Base-by-base conservation (phyloP, 1,284 basidiomycete species). In the Ustanciosporium gigantosporum region DNA sequence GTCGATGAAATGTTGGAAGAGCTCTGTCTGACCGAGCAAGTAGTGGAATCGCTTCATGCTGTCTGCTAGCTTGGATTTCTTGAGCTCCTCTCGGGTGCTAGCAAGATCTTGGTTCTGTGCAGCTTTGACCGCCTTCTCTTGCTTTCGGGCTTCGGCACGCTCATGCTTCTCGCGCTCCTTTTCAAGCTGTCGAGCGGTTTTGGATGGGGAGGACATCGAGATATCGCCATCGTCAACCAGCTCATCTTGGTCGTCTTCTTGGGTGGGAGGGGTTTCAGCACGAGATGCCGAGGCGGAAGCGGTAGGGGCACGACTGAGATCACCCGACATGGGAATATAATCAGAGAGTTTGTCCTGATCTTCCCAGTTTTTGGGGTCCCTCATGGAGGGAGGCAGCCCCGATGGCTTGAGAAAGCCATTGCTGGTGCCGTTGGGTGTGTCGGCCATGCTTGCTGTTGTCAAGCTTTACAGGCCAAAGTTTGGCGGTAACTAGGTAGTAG, bases 1-100 rank as follows among this genome's bases (percentile, higher is more conserved):
- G 45, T 77, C 74, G 50, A 77, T 74, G 48, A 77, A 77, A 51
- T 77, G 75, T 61, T 76, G 75, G 59, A 77, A 77, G 39, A 77
- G 68, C 50, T 77, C 75, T 15, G 75, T 77, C 60, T 77, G 75
- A 21, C 70, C 75, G 25, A 77, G 67, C 16, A 77, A 55, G 46
- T 77, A 77, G 41, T 55, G 59, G 60, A 72, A 76, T 3, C 75
- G 50, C 62, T 77, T 77, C 55, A 76, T 60, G 45, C 67, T 71
- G 41, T 77, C 75, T 20, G 73, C 68, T 24, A 69, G 61, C 58
- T 77, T 76, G 53, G 64, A 51, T 45, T 67, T 66, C 47, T 48
- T 49, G 61, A 74, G 49, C 46, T 69, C 59, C 17, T 66, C 52
- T 19, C 74, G 64, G n/a, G 58, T 71, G 40, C 46, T 56, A 34